Percentiles rank a stretch among this genome's conserved stretches.
These are phyloP conservation scores for Pascua guehoae DNA, from an alignment of 1,284 basidiomycete species.

Conservation along the genomic window DNA sequence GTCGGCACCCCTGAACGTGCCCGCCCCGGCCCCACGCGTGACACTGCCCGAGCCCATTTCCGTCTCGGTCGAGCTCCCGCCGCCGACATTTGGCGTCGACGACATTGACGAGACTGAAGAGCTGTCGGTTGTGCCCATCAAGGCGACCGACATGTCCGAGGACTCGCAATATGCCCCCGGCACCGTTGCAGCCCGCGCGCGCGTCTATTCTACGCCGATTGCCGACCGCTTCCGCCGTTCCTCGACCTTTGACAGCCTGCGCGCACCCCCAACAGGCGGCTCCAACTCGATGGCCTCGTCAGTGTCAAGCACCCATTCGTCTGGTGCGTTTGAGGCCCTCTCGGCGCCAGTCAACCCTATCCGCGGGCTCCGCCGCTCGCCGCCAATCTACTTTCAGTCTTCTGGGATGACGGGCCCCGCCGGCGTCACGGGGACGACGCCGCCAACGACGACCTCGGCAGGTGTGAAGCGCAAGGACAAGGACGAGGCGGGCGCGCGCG, in stretches of 20 bases:
- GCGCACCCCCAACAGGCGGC: constrained; percentile 8
- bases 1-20: constrained; percentile 1
- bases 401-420: constrained; percentile 2
- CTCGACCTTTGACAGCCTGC: constrained; percentile 19
- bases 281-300: constrained; percentile 8
- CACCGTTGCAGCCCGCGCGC: constrained; percentile 33
- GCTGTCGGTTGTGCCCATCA: neutral
- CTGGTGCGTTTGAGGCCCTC: constrained; percentile 5
- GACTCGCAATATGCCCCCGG: constrained; percentile 31
- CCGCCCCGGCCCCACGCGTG: constrained; percentile 23
- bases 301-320: constrained; percentile 3
- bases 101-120: constrained; percentile 16
- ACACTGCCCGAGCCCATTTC: constrained; percentile 18
- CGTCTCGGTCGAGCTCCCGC: neutral
- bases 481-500: constrained; percentile 9
- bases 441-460: neutral
- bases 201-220: constrained; percentile 39
- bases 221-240: constrained; percentile 42
- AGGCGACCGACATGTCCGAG: constrained; percentile 19
- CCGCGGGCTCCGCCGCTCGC: constrained; percentile 28
- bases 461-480: constrained; percentile 35
- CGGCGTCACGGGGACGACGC: constrained; percentile 1
- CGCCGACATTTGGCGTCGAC: neutral
- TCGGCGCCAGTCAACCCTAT: constrained; percentile 27
- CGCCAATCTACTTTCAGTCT: constrained; percentile 40